Evolutionary conservation across 2,329 filamentous ascomycete species (phyloP), one percentile per base, ranked within the genome.

Genomic region (Fusarium stilboides): DNA sequence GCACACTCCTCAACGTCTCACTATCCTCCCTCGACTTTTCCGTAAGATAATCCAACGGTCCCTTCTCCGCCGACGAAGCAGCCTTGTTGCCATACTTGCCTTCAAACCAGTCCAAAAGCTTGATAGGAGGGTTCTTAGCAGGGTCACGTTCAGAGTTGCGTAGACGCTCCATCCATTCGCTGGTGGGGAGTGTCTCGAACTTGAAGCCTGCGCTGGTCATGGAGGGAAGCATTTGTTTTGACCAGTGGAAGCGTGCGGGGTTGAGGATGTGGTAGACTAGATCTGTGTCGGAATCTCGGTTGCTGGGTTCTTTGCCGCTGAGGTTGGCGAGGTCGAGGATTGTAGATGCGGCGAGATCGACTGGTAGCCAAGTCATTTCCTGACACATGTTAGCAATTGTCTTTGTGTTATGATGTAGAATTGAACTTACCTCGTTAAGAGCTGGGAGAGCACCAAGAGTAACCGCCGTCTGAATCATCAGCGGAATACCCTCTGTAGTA

Each of bases 81-180:
- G 52, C 62, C 15, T 74, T 72, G 6, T 46, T 40, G 0, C 71
- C 71, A 5, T 77, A 77, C 36, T 77, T 77, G 0, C 66, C 55
- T 26, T 73, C 74, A 60, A 87, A 88, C 77, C 86, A 88, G 42
- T 86, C 84, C 1, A 87, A 62, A 2, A 88, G 77, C 73, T 87
- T 87, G 65, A 86, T 80, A 0, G 84, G 80, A 13, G 86, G 85
- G 65, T 88, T 88, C 17, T 67, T 74, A 7, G 77, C 63, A 0
- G 84, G 81, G 50, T 86, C 82, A 1, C 78, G 76, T 47, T 85
- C 79, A 0, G 83, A 85, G 4, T 66, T 77, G 4, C 83, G 77
- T 8, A 87, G 74, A 2, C 80, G 75, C 1, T 72, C 65, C 26
- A 87, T 73, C 84, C 84, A 86, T 59, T 84, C 79, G 10, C 70